phyloP scores from a whole-genome alignment of 176 grass and related monocot species.

The Cenchrus americanus region DNA sequence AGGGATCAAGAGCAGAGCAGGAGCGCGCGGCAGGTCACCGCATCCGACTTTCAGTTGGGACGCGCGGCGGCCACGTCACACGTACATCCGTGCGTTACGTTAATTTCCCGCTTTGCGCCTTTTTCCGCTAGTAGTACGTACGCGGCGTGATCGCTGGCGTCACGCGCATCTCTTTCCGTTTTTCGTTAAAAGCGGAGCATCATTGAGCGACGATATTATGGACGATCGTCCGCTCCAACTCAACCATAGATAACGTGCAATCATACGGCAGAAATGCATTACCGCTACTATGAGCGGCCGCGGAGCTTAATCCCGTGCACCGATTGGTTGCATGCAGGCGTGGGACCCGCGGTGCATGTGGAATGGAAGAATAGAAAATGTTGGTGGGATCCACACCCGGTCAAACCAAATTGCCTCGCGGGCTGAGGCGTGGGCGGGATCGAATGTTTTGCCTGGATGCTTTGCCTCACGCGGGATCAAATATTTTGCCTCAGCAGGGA shows the following conservation, averaged over 20 bases:
- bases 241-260: neutral
- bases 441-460: too few species aligned
- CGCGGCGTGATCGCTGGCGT: neutral
- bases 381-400: too few species aligned
- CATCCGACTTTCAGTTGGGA: constrained; percentile 1
- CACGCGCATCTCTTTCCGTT: neutral
- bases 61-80: neutral
- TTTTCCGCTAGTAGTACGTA: neutral
- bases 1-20: neutral
- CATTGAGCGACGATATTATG: neutral
- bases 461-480: too few species aligned
- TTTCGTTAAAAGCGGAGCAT: neutral
- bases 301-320: too few species aligned
- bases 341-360: too few species aligned
- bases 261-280: too few species aligned
- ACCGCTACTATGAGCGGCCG: too few species aligned
- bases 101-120: neutral
- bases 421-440: too few species aligned
- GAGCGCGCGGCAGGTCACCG: neutral
- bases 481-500: too few species aligned
- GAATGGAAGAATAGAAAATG: too few species aligned
- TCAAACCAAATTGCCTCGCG: too few species aligned
- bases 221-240: neutral
- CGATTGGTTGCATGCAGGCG: too few species aligned
- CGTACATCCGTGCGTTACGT: neutral